Percentiles rank a stretch among this genome's conserved stretches.
These are phyloP conservation scores for Lodderomyces beijingensis DNA, from an alignment of 1,139 yeast genomes.

Conservation along the genomic window DNA sequence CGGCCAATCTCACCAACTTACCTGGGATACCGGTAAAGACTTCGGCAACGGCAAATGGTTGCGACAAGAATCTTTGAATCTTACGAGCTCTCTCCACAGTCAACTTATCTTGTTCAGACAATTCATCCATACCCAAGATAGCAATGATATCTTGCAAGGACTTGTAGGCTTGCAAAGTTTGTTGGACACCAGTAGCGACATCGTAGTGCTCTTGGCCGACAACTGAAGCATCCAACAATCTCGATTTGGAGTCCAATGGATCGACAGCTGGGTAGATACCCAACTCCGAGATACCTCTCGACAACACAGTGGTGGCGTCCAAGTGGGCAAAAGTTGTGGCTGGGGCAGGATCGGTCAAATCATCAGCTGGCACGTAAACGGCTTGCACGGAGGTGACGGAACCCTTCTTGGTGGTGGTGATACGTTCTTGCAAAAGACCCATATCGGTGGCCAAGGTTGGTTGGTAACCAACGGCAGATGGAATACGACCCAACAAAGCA, in stretches of 20 bases:
- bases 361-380: conserved; percentile 99
- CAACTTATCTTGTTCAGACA: conserved; percentile 96
- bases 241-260: conserved; percentile 98
- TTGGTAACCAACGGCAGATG: conserved; percentile 99
- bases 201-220: conserved; percentile 99
- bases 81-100: conserved; percentile 99
- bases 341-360: conserved; percentile 99
- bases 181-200: conserved; percentile 92
- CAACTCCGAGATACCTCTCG: conserved; percentile 99
- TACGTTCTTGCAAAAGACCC: conserved; percentile 99
- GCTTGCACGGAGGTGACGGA: conserved; percentile 99
- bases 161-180: conserved; percentile 98
- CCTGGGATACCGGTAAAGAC: conserved; percentile 99
- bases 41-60: conserved; percentile 99
- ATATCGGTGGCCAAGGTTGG: conserved; percentile 99
- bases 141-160: conserved; percentile 99
- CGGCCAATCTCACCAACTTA: conserved; percentile 94
- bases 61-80: conserved; percentile 99
- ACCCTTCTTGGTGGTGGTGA: conserved; percentile 99
- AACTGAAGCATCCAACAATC: conserved; percentile 94
- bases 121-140: conserved; percentile 99
- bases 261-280: conserved; percentile 99
- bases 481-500: conserved; percentile 99
- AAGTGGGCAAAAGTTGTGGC: conserved; percentile 99
- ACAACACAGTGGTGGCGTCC: conserved; percentile 99